A percentile compares a stretch with the other conserved stretches of the same genome.
These are phyloP conservation scores for Syzygium aqueum DNA, from an alignment of 345 rosid species.

Conservation along the genomic window DNA sequence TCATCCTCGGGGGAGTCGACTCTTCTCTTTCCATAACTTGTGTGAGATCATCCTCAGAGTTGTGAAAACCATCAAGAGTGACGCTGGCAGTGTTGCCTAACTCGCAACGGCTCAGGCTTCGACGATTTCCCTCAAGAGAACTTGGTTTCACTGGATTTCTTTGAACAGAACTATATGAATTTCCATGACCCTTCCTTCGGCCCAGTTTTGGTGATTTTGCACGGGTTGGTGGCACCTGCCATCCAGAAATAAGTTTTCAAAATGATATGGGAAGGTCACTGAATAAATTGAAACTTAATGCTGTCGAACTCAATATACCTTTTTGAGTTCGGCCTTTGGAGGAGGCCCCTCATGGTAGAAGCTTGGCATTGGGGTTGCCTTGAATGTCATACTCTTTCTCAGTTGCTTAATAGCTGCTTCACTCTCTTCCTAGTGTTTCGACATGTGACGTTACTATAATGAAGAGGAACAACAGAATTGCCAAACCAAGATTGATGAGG, in stretches of 20 bases:
- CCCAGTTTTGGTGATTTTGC: conserved; percentile 9
- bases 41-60: not conserved
- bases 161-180: not conserved
- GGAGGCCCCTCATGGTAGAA: conserved; percentile 92
- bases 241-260: not conserved
- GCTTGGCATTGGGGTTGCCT: conserved; percentile 87
- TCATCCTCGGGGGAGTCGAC: not conserved
- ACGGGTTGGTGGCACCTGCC: conserved; percentile 8
- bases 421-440: conserved; percentile 63
- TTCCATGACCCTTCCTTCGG: conserved; percentile 4
- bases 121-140: not conserved
- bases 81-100: not conserved
- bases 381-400: conserved; percentile 63
- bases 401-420: conserved; percentile 83
- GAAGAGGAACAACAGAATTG: not conserved
- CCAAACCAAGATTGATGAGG: not conserved
- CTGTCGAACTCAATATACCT: conserved; percentile 35
- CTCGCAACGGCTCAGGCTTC: not conserved
- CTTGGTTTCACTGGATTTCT: not conserved
- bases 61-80: not conserved
- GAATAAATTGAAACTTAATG: not conserved
- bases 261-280: not conserved
- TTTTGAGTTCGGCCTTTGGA: conserved; percentile 66
- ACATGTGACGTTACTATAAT: not conserved
- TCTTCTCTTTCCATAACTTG: not conserved